Evolutionary conservation across 1,284 basidiomycete species (phyloP).

Genomic region (Pseudomicrostroma phylloplanum): DNA sequence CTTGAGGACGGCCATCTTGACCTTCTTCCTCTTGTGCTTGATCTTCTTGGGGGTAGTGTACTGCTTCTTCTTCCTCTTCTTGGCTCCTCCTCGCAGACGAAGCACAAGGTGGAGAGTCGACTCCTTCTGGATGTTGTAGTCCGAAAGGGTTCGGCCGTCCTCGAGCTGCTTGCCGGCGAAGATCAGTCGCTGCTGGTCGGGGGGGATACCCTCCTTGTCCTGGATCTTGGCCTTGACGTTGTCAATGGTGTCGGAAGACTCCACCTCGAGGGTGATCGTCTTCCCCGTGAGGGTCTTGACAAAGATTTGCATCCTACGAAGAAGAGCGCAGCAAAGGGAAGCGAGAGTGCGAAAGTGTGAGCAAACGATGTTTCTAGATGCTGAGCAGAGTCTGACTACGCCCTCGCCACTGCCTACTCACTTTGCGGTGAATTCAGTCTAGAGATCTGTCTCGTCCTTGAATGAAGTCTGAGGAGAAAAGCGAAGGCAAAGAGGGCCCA

Average conservation of each 20-base stretch:
- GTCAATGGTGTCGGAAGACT: slow-evolving; percentile 59
- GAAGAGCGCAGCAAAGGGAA: slow-evolving; percentile 84
- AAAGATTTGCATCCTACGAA: slow-evolving; percentile 59
- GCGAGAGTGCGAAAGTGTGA: too few species aligned
- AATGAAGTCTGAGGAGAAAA: slow-evolving; percentile 1
- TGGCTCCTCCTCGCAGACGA: slow-evolving; percentile 83
- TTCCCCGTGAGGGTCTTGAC: slow-evolving; percentile 42
- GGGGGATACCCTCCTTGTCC: slow-evolving; percentile 51
- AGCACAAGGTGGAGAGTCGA: slow-evolving; percentile 46
- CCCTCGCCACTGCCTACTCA: too few species aligned
- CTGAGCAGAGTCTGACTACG: too few species aligned
- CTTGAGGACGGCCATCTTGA: slow-evolving; percentile 97
- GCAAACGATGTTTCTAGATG: too few species aligned
- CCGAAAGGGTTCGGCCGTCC: slow-evolving; percentile 54
- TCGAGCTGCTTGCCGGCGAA: slow-evolving; percentile 55
- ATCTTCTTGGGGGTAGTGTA: slow-evolving; percentile 98
- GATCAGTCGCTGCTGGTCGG: slow-evolving; percentile 54
- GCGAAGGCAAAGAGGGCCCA: too few species aligned
- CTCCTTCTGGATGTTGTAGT: slow-evolving; percentile 53
- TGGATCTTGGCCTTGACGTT: slow-evolving; percentile 57
- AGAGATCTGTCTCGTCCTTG: slow-evolving; percentile 4
- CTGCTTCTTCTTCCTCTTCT: slow-evolving; percentile 99
- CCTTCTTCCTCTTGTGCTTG: slow-evolving; percentile 99
- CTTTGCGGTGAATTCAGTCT: slow-evolving; percentile 1
- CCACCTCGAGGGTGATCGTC: slow-evolving; percentile 54